Percentiles rank a stretch among this genome's conserved stretches.
phyloP scores from a whole-genome alignment of 2,329 filamentous ascomycete species.

The Colletotrichum sidae region DNA sequence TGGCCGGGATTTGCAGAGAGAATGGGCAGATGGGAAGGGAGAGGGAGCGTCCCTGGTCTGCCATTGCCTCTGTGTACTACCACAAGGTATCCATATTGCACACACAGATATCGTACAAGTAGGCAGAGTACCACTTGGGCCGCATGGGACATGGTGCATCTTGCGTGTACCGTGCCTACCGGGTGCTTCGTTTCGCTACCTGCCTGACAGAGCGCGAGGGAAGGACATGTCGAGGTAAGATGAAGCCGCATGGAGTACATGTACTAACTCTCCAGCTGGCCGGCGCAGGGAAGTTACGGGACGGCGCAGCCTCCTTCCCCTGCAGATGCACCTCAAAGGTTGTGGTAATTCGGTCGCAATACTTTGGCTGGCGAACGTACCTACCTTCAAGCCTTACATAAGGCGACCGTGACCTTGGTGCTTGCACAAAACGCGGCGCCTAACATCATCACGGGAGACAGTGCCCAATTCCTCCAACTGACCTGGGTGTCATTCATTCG shows the following conservation, averaged over 20 bases:
- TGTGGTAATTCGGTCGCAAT: slow-evolving; percentile 20
- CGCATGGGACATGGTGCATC: too few species aligned
- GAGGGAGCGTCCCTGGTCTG: slow-evolving; percentile 16
- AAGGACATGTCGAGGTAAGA: background rate
- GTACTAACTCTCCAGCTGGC: background rate
- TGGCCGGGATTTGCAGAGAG: slow-evolving; percentile 20
- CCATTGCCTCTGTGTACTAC: background rate
- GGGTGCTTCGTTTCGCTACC: background rate
- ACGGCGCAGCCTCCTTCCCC: slow-evolving; percentile 3
- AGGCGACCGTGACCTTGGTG: too few species aligned
- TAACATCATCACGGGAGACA: too few species aligned
- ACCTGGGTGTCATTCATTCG: too few species aligned
- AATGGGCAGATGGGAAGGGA: slow-evolving; percentile 20
- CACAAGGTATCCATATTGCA: too few species aligned
- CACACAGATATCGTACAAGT: too few species aligned
- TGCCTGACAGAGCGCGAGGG: background rate
- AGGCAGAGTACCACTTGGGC: too few species aligned
- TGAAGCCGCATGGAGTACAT: background rate
- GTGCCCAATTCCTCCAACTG: too few species aligned
- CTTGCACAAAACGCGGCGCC: too few species aligned
- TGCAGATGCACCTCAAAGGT: slow-evolving; percentile 17
- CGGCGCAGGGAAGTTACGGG: slow-evolving; percentile 9
- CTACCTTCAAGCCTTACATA: too few species aligned
- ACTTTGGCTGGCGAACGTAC: background rate
- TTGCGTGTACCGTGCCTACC: too few species aligned